Evolutionary conservation across 2,329 filamentous ascomycete species (phyloP).

Genomic region (Trichoderma sp.): DNA sequence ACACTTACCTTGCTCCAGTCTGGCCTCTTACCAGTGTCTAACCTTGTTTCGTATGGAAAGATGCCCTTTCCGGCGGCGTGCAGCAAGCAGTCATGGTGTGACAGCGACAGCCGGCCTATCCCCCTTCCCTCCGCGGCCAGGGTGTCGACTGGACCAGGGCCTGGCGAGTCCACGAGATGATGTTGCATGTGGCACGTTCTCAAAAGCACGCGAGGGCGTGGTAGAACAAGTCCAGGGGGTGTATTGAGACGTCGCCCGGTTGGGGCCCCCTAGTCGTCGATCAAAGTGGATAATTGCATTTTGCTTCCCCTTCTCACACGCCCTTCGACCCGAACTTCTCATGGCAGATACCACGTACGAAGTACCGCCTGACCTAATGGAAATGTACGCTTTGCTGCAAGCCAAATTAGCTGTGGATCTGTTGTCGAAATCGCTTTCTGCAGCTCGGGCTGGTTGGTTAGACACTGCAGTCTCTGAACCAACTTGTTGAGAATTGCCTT

Average conservation of each 20-base stretch:
- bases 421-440: not conserved
- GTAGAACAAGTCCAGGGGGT: not conserved
- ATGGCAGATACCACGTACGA: not conserved
- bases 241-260: not conserved
- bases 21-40: not conserved
- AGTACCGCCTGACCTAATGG: slow-evolving; percentile 16
- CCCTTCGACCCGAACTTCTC: not conserved
- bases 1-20: not conserved
- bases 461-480: not conserved
- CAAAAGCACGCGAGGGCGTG: slow-evolving; percentile 13
- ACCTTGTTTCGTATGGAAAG: slow-evolving; percentile 3
- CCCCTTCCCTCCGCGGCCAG: not conserved
- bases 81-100: slow-evolving; percentile 19
- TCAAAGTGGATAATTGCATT: slow-evolving; percentile 9
- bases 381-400: slow-evolving; percentile 5
- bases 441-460: not conserved
- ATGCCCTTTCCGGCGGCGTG: slow-evolving; percentile 8
- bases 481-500: not conserved
- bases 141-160: slow-evolving; percentile 1
- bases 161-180: slow-evolving; percentile 20
- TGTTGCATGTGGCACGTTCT: slow-evolving; percentile 22
- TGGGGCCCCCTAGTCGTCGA: slow-evolving; percentile 17
- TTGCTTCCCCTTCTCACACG: not conserved
- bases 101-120: slow-evolving; percentile 16
- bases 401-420: slow-evolving; percentile 17